Evolutionary conservation across 352 stramenopile species (phyloP), one percentile per base, ranked within the genome.

Genomic region (Globisporangium iwayamae): DNA sequence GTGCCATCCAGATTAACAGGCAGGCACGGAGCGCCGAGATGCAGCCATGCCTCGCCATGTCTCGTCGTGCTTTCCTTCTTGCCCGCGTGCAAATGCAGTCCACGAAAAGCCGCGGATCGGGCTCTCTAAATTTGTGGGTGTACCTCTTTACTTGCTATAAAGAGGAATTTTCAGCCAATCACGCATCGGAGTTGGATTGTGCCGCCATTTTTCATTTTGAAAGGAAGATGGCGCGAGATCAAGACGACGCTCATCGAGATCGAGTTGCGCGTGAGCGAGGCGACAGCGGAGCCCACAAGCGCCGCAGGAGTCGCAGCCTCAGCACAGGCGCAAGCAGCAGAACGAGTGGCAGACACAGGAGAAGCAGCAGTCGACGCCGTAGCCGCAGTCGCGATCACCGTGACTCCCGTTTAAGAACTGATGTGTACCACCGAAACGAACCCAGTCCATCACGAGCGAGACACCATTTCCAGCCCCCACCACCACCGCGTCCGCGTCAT

Each of bases 291-390:
- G 51, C 56, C 16, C 56, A 41, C 41, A 63, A 63, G 28, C 60
- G 60, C 16, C 39, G 38, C 50, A 43, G 60, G 22, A 65, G 52
- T 22, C 46, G 59, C n/a, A 63, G 58, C 10, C n/a, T 25, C 38
- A 48, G 59, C 16, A 39, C 34, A 58, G 45, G 43, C 3, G n/a
- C 32, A 34, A 36, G n/a, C 11, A 62, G 18, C 25, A 32, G 9
- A 9, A 22, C 18, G 0, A 39, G 11, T 9, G 18, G 30, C 30
- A 58, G 41, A 43, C 28, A 28, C 36, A 25, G 10, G 25, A 28
- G 25, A 10, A 20, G 43, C 14, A 41, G 9, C n/a, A 30, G 43
- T 38, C 50, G 18, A 41, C 45, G 16, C 13, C 58, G 47, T 16
- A 65, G 47, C 25, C 48, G 47, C 48, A 65, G 60, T 58, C 41